Percentiles rank a stretch among this genome's conserved stretches.
These are phyloP conservation scores for Dovyalis caffra DNA, from an alignment of 345 rosid species.

Conservation along the genomic window DNA sequence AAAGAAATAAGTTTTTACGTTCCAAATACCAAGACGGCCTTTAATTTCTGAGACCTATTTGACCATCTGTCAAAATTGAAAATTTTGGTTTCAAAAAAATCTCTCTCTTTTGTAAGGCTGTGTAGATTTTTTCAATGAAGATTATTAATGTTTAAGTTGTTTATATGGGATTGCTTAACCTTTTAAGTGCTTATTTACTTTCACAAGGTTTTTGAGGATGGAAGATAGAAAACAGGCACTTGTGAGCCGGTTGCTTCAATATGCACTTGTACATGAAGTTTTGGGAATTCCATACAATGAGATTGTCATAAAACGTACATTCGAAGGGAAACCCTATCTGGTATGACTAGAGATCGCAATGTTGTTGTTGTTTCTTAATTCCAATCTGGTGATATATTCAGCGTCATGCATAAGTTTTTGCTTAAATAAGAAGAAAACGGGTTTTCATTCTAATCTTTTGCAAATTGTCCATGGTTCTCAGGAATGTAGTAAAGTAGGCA, in stretches of 20 bases:
- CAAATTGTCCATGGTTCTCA: constrained; percentile 23
- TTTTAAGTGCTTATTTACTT: not conserved
- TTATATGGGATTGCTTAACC: not conserved
- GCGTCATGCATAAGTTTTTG: no score
- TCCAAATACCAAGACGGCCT: not conserved
- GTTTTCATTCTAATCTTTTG: not conserved
- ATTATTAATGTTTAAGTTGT: not conserved
- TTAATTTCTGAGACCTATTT: not conserved
- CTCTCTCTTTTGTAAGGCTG: not conserved
- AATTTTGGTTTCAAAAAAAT: not conserved
- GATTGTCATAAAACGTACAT: constrained; percentile 48
- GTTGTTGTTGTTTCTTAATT: not conserved
- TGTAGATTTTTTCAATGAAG: not conserved
- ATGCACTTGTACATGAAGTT: constrained; percentile 45
- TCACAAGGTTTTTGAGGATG: constrained; percentile 43
- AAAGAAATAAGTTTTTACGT: not conserved
- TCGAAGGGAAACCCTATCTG: constrained; percentile 67
- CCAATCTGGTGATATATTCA: not conserved
- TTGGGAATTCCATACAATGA: constrained; percentile 40
- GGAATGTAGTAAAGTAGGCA: constrained; percentile 31
- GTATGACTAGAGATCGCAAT: constrained; percentile 26
- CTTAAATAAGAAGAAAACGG: no score
- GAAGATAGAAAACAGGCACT: constrained; percentile 66
- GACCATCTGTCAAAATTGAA: not conserved
- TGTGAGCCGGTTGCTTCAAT: constrained; percentile 62